Percentiles rank a stretch among this genome's conserved stretches.
phyloP scores from a whole-genome alignment of 2,329 filamentous ascomycete genomes.

The Fusarium sp. region DNA sequence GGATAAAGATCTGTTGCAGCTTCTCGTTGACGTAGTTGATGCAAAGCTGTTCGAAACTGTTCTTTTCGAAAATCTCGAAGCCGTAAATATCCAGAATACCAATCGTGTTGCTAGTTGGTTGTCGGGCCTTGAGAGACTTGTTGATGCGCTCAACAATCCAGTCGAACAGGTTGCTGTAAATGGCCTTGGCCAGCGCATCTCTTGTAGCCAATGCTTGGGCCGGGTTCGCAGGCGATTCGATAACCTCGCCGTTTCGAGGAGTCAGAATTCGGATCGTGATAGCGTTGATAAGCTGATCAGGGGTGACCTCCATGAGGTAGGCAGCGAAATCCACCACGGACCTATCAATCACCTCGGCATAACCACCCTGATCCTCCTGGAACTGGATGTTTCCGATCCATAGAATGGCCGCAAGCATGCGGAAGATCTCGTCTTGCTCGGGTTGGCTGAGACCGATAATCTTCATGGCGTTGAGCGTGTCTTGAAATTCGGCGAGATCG shows the following conservation, averaged over 20 bases:
- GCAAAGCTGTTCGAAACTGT: constrained; percentile 98
- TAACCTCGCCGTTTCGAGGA: constrained; percentile 73
- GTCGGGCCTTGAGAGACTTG: constrained; percentile 83
- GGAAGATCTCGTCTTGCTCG: constrained; percentile 97
- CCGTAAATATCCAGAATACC: constrained; percentile 99
- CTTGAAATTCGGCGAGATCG: constrained; percentile 87
- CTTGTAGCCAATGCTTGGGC: constrained; percentile 88
- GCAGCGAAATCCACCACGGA: constrained; percentile 95
- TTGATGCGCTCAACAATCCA: constrained; percentile 98
- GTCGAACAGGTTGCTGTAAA: constrained; percentile 97
- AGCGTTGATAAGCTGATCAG: constrained; percentile 83
- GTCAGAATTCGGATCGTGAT: constrained; percentile 90
- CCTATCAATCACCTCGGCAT: constrained; percentile 86
- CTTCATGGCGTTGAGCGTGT: constrained; percentile 94
- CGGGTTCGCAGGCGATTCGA: constrained; percentile 84
- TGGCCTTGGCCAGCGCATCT: constrained; percentile 93
- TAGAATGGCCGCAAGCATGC: constrained; percentile 89
- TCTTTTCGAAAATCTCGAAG: constrained; percentile 99
- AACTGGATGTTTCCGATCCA: constrained; percentile 98
- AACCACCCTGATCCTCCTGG: constrained; percentile 87
- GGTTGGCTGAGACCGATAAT: constrained; percentile 88
- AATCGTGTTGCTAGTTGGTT: constrained; percentile 83
- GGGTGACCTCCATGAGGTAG: constrained; percentile 89
- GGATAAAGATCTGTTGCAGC: constrained; percentile 98
- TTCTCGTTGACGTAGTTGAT: constrained; percentile 99